phyloP scores from a whole-genome alignment of 108 stramenopile genomes.

The Nannochloropsis oceanica region DNA sequence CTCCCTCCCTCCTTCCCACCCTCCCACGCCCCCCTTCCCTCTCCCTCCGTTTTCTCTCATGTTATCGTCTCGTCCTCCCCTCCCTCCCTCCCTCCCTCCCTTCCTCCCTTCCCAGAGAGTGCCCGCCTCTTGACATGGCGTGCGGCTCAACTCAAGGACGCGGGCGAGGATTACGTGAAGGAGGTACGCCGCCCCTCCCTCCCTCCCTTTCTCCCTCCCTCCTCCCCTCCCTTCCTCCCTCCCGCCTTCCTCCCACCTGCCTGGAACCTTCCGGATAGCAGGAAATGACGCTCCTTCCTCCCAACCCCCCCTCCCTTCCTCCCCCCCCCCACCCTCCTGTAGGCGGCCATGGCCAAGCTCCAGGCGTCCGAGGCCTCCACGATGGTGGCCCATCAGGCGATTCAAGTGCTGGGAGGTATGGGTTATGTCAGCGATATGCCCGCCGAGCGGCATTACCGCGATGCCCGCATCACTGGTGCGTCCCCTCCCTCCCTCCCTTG shows the following conservation, averaged over 20 bases:
- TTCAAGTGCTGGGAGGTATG: constrained; percentile 86
- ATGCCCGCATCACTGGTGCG: constrained; percentile 92
- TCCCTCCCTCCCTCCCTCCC: constrained; percentile 61
- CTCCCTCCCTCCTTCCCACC: background rate
- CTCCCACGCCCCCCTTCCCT: background rate
- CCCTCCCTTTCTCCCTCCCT: background rate
- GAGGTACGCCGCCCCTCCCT: background rate
- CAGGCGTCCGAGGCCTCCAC: constrained; percentile 85
- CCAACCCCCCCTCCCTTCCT: no score
- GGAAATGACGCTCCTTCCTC: no score
- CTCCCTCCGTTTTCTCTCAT: background rate
- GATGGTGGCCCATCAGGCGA: constrained; percentile 73
- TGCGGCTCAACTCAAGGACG: constrained; percentile 72
- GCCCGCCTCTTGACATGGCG: constrained; percentile 86
- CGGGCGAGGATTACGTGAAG: constrained; percentile 47
- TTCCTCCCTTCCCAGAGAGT: constrained; percentile 66
- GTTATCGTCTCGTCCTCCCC: background rate
- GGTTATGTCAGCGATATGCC: constrained; percentile 96
- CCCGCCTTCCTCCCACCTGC: no score
- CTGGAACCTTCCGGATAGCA: no score
- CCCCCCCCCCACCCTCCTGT: no score
- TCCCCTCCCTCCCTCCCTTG: no score
- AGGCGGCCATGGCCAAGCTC: constrained; percentile 93
- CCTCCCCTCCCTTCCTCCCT: background rate
- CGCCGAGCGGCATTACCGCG: constrained; percentile 86